Evolutionary conservation across 257 asterid genomes (phyloP).

Genomic region (Solanum chiquidenum): DNA sequence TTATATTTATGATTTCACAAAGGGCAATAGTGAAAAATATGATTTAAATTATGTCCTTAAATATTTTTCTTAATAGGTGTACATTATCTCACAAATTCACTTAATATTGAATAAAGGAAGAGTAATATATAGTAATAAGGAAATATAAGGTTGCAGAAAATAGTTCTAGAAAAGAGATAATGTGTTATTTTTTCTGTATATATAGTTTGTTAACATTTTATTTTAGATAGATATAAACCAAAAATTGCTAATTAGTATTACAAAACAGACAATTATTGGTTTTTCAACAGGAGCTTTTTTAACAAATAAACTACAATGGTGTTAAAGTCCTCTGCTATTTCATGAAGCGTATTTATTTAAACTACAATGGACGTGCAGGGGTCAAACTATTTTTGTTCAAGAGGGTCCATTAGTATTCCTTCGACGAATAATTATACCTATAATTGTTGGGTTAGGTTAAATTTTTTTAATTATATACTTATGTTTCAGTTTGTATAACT

Average conservation of each 20-base stretch:
- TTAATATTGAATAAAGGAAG: no score
- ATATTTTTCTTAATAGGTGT: no score
- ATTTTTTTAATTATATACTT: no score
- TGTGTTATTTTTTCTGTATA: background rate
- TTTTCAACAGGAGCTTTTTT: background rate
- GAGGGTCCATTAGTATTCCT: background rate
- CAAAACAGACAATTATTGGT: background rate
- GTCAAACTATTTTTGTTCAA: background rate
- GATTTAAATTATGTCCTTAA: no score
- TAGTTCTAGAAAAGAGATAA: background rate
- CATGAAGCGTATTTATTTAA: background rate
- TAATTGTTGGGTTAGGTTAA: background rate
- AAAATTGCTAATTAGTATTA: background rate
- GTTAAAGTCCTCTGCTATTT: background rate
- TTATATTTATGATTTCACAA: no score
- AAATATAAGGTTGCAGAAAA: background rate
- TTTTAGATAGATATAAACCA: background rate
- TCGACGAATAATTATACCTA: background rate
- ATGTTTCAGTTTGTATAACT: no score
- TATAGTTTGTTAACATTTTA: background rate
- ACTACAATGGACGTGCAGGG: background rate
- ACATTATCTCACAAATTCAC: no score
- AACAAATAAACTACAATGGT: background rate
- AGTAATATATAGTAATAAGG: background rate
- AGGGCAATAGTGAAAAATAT: no score